Percentiles rank a stretch among this genome's conserved stretches.
These are phyloP conservation scores for Dactylis glomerata DNA, from an alignment of 176 grass and related monocot genomes.

Conservation along the genomic window DNA sequence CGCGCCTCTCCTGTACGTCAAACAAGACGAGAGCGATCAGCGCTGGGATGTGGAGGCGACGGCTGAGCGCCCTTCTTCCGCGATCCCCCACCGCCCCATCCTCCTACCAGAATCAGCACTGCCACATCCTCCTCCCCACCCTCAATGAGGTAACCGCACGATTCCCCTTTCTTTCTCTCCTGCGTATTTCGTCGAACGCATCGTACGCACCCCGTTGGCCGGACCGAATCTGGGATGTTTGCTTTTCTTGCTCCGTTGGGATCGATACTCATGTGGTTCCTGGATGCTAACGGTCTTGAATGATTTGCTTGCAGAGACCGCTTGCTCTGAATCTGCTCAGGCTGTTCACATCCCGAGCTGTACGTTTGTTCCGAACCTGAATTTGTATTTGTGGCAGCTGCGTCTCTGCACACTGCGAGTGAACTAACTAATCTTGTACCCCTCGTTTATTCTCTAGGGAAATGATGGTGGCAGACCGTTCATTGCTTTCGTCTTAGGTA, in stretches of 20 bases:
- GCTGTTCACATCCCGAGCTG: conserved; percentile 36
- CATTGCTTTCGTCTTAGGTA: conserved; percentile 91
- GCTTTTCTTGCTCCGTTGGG: neutral
- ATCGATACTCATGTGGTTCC: neutral
- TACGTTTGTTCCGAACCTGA: neutral
- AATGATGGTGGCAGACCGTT: conserved; percentile 37
- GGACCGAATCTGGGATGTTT: neutral
- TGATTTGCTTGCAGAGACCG: conserved; percentile 13
- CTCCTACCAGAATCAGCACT: neutral
- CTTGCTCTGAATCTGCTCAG: conserved; percentile 10
- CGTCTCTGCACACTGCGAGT: neutral
- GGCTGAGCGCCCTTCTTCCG: conserved; percentile 27
- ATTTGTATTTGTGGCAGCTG: neutral
- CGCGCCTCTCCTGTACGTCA: neutral
- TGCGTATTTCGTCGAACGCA: neutral
- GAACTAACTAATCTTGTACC: neutral
- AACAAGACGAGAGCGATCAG: neutral
- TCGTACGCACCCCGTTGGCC: neutral
- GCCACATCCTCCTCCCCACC: neutral
- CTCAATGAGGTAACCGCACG: conserved; percentile 4
- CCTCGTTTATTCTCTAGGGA: conserved; percentile 37
- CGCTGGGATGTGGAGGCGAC: conserved; percentile 37
- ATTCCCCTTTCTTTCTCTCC: neutral
- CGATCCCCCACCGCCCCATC: neutral
- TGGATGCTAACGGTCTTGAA: neutral